Conservation (phyloP, 2,329 filamentous ascomycete genomes). For the Fusarium longipes region DNA sequence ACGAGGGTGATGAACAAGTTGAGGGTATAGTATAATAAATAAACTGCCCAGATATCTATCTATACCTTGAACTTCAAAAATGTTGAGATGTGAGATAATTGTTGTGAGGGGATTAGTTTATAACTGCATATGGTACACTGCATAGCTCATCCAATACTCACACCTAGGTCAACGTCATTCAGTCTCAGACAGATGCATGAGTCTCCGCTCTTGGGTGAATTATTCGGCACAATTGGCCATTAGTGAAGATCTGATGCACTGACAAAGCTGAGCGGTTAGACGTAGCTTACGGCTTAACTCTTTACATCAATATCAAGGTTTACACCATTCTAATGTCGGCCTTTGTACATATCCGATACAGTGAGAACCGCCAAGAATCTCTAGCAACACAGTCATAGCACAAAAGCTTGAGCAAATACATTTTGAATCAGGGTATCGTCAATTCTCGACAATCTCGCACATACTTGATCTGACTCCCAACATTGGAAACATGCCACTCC, state of each 20-base stretch:
- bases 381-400: neutral
- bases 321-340: neutral
- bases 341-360: neutral
- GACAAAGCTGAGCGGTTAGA: conserved; percentile 3
- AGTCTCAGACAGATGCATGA: conserved; percentile 16
- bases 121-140: neutral
- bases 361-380: neutral
- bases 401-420: neutral
- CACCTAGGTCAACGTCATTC: conserved; percentile 22
- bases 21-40: neutral
- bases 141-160: neutral
- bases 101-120: conserved; percentile 21
- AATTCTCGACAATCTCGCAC: conserved; percentile 30
- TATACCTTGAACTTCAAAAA: neutral
- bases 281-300: neutral
- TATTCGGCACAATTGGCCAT: conserved; percentile 32
- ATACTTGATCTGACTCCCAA: conserved; percentile 27
- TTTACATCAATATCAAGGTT: neutral
- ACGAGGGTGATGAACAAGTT: neutral
- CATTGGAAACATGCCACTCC: conserved; percentile 3
- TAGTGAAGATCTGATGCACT: conserved; percentile 10
- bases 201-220: conserved; percentile 35
- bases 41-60: neutral
- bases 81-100: conserved; percentile 9
- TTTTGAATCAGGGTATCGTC: conserved; percentile 35